phyloP scores from a whole-genome alignment of 331 rosid genomes.

The Quercus phellos region DNA sequence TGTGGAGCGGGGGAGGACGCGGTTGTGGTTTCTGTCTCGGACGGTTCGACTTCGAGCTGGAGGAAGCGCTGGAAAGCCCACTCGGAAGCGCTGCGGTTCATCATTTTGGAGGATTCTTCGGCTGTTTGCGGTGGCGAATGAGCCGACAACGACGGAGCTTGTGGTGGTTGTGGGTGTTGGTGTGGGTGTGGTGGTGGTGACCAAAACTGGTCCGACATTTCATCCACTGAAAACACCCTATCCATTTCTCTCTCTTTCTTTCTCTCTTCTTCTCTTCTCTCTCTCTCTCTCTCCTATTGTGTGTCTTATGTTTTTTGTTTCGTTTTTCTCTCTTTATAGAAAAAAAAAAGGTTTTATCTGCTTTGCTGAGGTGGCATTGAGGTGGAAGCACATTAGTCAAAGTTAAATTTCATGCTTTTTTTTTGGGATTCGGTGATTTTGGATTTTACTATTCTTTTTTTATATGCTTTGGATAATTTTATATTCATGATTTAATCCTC shows the following conservation, averaged over 20 bases:
- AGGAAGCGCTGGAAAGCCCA: constrained; percentile 88
- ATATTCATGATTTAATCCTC: too few relatives aligned
- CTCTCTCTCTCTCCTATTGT: constrained; percentile 7
- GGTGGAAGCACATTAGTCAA: neutral
- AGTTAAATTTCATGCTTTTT: neutral
- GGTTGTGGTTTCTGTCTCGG: neutral
- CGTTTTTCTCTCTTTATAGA: neutral
- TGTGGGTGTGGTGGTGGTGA: constrained; percentile 12
- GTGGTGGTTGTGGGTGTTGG: neutral
- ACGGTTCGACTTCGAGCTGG: constrained; percentile 31
- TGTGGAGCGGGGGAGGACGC: neutral
- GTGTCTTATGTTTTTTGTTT: neutral
- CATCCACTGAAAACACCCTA: constrained; percentile 71
- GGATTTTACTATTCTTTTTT: neutral
- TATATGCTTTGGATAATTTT: too few relatives aligned
- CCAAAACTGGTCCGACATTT: constrained; percentile 69
- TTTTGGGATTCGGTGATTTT: neutral
- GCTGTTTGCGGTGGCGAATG: neutral
- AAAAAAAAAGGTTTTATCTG: neutral
- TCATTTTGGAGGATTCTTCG: constrained; percentile 48
- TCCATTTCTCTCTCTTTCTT: constrained; percentile 46
- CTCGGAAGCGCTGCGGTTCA: constrained; percentile 80
- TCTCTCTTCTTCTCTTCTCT: neutral
- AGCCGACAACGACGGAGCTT: too few relatives aligned
- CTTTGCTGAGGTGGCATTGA: neutral